Conservation (phyloP, 2,329 filamentous ascomycete species). For the Aspergillus persii region DNA sequence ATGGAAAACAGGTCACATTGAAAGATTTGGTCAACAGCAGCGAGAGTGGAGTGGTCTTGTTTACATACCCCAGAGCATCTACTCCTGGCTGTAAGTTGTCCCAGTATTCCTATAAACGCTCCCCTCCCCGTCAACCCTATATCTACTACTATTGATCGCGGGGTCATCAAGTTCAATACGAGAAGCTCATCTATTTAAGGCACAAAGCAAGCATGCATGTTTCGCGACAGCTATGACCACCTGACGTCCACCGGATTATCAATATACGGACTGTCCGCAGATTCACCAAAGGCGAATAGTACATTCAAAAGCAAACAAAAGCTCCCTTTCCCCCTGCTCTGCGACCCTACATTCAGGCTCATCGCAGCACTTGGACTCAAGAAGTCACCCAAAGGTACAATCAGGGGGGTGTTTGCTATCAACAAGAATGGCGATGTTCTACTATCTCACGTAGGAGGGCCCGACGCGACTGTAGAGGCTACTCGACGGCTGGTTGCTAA, state of each 20-base stretch:
- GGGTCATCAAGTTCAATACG: not conserved
- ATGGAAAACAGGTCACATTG: constrained; percentile 75
- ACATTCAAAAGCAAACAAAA: constrained; percentile 90
- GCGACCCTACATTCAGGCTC: constrained; percentile 71
- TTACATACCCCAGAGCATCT: constrained; percentile 93
- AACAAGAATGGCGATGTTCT: constrained; percentile 79
- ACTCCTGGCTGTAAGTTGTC: constrained; percentile 84
- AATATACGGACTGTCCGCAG: constrained; percentile 86
- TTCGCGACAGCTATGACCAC: constrained; percentile 78
- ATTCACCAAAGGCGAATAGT: constrained; percentile 87
- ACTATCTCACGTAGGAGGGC: constrained; percentile 70
- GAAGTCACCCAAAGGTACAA: constrained; percentile 76
- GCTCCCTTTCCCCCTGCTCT: constrained; percentile 82
- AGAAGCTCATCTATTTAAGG: constrained; percentile 52
- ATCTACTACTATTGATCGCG: no score
- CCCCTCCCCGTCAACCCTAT: no score
- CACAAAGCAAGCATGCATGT: constrained; percentile 88
- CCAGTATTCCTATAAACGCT: not conserved
- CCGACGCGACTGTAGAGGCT: constrained; percentile 71
- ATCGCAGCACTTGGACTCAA: constrained; percentile 87
- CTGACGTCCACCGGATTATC: constrained; percentile 75
- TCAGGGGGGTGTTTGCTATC: constrained; percentile 83
- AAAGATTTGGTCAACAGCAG: constrained; percentile 79
- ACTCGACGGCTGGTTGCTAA: constrained; percentile 69
- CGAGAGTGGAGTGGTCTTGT: constrained; percentile 81